These are phyloP conservation scores for Plantago elongata DNA, from an alignment of 257 asterid species.

Conservation along the genomic window DNA sequence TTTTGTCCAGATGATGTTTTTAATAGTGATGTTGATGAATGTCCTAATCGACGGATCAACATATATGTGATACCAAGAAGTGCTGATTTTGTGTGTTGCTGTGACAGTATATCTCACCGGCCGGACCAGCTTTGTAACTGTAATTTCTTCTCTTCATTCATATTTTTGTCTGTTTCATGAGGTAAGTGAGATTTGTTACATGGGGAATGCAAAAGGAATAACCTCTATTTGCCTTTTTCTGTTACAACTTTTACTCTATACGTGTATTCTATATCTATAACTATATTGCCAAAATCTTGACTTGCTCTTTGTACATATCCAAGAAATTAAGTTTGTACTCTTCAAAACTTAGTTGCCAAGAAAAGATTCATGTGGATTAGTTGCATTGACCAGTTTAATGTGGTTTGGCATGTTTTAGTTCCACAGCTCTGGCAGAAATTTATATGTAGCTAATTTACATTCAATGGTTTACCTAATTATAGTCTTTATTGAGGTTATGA, in stretches of 20 bases:
- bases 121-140: not conserved
- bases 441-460: too few species aligned
- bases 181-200: not conserved
- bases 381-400: too few species aligned
- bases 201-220: not conserved
- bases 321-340: constrained; percentile 5
- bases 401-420: too few species aligned
- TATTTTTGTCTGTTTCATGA: not conserved
- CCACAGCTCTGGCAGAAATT: too few species aligned
- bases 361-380: too few species aligned
- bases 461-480: too few species aligned
- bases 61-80: not conserved
- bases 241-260: too few species aligned
- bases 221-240: not conserved
- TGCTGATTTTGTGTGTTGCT: constrained; percentile 14
- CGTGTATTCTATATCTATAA: constrained; percentile 26
- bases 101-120: not conserved
- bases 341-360: constrained; percentile 6
- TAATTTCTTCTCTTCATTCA: too few species aligned
- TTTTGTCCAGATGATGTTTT: not conserved
- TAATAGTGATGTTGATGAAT: constrained; percentile 17
- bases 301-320: constrained; percentile 12
- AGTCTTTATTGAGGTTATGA: too few species aligned
- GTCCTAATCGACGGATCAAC: constrained; percentile 21
- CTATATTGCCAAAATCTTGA: constrained; percentile 17